A percentile compares a stretch with the other conserved stretches of the same genome.
Conservation (phyloP, 2,329 filamentous ascomycete species). For the Sporothrix globosa region DNA sequence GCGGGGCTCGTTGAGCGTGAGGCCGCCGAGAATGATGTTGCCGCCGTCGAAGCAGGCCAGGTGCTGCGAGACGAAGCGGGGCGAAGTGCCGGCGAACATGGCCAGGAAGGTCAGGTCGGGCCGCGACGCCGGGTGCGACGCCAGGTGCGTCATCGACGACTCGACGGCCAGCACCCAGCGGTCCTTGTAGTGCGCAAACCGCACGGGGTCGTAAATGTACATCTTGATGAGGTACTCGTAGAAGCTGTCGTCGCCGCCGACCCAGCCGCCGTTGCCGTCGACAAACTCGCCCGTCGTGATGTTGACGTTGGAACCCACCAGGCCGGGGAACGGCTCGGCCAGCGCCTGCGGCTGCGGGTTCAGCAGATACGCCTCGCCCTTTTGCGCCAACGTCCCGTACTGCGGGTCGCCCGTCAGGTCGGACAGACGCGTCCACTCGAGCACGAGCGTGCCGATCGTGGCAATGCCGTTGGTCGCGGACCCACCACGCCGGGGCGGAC, state of each 20-base stretch:
- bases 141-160: slow-evolving; percentile 71
- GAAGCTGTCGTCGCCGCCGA: slow-evolving; percentile 75
- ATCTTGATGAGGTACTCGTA: slow-evolving; percentile 94
- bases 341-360: slow-evolving; percentile 59
- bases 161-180: slow-evolving; percentile 76
- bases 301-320: slow-evolving; percentile 70
- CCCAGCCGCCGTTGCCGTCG: slow-evolving; percentile 73
- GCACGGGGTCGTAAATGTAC: slow-evolving; percentile 73
- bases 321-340: slow-evolving; percentile 74
- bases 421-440: slow-evolving; percentile 82
- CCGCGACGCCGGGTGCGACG: slow-evolving; percentile 66
- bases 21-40: slow-evolving; percentile 80
- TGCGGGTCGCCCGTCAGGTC: slow-evolving; percentile 70
- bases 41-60: slow-evolving; percentile 83
- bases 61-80: slow-evolving; percentile 54
- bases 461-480: slow-evolving; percentile 70
- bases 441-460: slow-evolving; percentile 73
- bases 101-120: slow-evolving; percentile 75
- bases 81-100: slow-evolving; percentile 54
- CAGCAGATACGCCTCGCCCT: slow-evolving; percentile 70
- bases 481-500: slow-evolving; percentile 54
- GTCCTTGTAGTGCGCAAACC: slow-evolving; percentile 68
- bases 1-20: slow-evolving; percentile 64
- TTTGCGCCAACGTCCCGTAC: slow-evolving; percentile 69
- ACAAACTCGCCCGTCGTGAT: slow-evolving; percentile 67